Evolutionary conservation across 352 stramenopile genomes (phyloP), one percentile per base, ranked within the genome.

Genomic region (Globisporangium spinosum): DNA sequence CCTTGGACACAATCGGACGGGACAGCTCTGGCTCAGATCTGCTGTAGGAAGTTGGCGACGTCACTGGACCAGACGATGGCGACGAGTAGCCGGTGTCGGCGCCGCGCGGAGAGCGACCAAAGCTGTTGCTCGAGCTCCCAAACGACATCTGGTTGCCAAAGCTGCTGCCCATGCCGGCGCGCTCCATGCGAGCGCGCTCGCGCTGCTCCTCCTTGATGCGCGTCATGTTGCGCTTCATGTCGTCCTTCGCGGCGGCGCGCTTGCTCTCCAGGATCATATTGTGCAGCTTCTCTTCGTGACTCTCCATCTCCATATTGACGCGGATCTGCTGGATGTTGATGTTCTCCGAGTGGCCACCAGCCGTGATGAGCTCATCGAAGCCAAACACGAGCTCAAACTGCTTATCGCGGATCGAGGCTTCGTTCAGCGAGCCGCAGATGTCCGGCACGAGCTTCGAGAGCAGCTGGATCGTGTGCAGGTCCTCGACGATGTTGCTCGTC

Each of bases 251-350:
- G 2, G 89, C 87, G 1, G 89, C 89, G 54, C 87, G 91, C 83
- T 98, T 98, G 77, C 89, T 97, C 78, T 99, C 89, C 69, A 98
- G 89, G 68, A 99, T 98, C 89, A 99, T 99, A 58, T 98, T 95
- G 75, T 98, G 87, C 65, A 99, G 91, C 77, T 99, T 98, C 83
- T 99, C 98, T 80, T 99, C 97, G 79, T 99, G 97, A 66, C 87
- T 98, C 75, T 99, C 97, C 98, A 99, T 99, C 69, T 98, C 90
- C 80, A 99, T 91, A 82, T 99, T 99, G 22, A 97, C 95, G 66
- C 96, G 88, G 68, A 99, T 98, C 70, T 95, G 86, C 74, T 88
- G 85, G 58, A 98, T 73, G 58, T 87, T 97, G 64, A 98, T 95
- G 69, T 93, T 94, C 79, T 99, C 97, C 77, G 97, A 98, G 82